Evolutionary conservation across 495 filamentous ascomycete species (phyloP).

Genomic region (Podospora comata): DNA sequence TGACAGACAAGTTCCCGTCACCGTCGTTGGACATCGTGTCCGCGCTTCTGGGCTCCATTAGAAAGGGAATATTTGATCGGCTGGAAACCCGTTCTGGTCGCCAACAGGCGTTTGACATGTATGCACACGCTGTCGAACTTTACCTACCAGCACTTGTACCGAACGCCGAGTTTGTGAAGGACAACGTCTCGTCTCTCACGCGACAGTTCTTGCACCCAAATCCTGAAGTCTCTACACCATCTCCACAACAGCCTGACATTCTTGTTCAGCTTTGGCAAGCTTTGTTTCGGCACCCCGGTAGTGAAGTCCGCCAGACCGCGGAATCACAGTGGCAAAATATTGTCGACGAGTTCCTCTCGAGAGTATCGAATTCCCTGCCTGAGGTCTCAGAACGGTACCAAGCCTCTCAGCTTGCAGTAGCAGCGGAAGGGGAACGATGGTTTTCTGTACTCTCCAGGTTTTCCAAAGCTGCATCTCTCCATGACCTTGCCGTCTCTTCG

Average conservation of each 20-base stretch:
- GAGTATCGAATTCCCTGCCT: slow-evolving; percentile 66
- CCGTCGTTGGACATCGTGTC: slow-evolving; percentile 41
- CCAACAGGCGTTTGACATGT: slow-evolving; percentile 66
- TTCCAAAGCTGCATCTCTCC: slow-evolving; percentile 9
- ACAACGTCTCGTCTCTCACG: slow-evolving; percentile 40
- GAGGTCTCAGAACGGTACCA: slow-evolving; percentile 73
- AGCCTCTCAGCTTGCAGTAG: slow-evolving; percentile 64
- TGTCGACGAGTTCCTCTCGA: slow-evolving; percentile 53
- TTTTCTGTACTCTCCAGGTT: slow-evolving; percentile 51
- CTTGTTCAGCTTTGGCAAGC: slow-evolving; percentile 34
- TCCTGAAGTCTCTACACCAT: slow-evolving; percentile 36
- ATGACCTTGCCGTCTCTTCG: slow-evolving; percentile 8
- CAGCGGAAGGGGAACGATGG: slow-evolving; percentile 58
- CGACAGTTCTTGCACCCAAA: slow-evolving; percentile 40
- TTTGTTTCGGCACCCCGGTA: slow-evolving; percentile 25
- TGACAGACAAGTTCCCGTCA: slow-evolving; percentile 56
- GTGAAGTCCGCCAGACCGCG: slow-evolving; percentile 16
- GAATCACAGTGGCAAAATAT: slow-evolving; percentile 51
- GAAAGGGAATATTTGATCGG: slow-evolving; percentile 64
- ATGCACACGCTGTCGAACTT: slow-evolving; percentile 56
- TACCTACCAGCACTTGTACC: slow-evolving; percentile 40
- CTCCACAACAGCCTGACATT: slow-evolving; percentile 29
- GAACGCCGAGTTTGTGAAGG: slow-evolving; percentile 41
- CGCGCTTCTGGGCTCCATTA: slow-evolving; percentile 60
- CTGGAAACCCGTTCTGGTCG: slow-evolving; percentile 70